Percentiles rank a stretch among this genome's conserved stretches.
These are phyloP conservation scores for Penstemon newberryi DNA, from an alignment of 257 asterid genomes.

Conservation along the genomic window DNA sequence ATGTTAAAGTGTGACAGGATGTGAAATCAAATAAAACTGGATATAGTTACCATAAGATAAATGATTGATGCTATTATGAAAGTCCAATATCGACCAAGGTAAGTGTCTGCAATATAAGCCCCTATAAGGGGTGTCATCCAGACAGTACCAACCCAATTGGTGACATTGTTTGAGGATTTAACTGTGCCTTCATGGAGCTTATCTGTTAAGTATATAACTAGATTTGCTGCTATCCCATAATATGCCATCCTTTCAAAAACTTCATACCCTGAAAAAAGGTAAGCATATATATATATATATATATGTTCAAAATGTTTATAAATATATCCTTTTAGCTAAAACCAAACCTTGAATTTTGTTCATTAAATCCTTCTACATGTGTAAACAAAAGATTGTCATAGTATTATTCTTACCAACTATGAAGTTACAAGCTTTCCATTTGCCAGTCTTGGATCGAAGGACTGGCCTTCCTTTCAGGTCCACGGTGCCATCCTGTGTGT, in stretches of 20 bases:
- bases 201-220: constrained; percentile 54
- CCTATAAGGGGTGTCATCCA: constrained; percentile 84
- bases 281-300: not conserved
- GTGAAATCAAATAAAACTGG: no score
- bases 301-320: no score
- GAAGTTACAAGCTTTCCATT: constrained; percentile 76
- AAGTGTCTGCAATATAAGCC: constrained; percentile 71
- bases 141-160: constrained; percentile 76
- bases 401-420: constrained; percentile 51
- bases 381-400: not conserved
- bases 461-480: constrained; percentile 67
- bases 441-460: constrained; percentile 60
- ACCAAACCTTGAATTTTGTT: no score
- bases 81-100: constrained; percentile 78
- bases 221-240: constrained; percentile 71
- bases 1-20: no score
- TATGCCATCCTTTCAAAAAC: constrained; percentile 77
- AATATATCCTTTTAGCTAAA: no score
- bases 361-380: no score
- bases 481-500: constrained; percentile 65
- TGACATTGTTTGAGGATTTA: constrained; percentile 66
- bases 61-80: constrained; percentile 58
- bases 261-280: constrained; percentile 53
- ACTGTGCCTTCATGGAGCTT: constrained; percentile 81
- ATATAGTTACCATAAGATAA: constrained; percentile 45